Evolutionary conservation across 2,329 filamentous ascomycete genomes (phyloP).

Genomic region (Myriosclerotinia duriaeana): DNA sequence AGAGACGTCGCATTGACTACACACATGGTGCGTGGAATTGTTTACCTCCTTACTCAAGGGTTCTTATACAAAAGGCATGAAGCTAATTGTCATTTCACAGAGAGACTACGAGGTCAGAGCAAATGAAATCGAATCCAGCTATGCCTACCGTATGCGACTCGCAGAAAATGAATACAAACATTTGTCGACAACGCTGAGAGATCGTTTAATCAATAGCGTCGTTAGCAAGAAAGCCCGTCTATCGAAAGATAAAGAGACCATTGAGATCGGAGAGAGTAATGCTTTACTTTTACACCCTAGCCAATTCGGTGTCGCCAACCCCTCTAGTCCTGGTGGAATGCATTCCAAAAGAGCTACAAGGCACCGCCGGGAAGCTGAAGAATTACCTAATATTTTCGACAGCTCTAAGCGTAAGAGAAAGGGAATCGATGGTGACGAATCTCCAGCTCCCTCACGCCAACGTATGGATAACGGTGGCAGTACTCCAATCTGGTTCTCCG

Average conservation of each 20-base stretch:
- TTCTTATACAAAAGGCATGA: background rate
- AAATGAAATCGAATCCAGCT: slow-evolving; percentile 58
- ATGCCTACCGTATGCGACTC: slow-evolving; percentile 61
- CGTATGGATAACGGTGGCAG: slow-evolving; percentile 55
- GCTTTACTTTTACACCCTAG: slow-evolving; percentile 66
- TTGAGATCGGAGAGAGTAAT: slow-evolving; percentile 66
- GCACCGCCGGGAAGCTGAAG: slow-evolving; percentile 59
- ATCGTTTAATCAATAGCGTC: slow-evolving; percentile 66
- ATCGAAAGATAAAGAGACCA: slow-evolving; percentile 64
- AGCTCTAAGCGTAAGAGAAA: slow-evolving; percentile 64
- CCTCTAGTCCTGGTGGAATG: slow-evolving; percentile 61
- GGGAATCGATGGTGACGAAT: slow-evolving; percentile 60
- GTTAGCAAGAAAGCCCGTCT: slow-evolving; percentile 64
- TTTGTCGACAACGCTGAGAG: slow-evolving; percentile 60
- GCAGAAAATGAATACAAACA: slow-evolving; percentile 61
- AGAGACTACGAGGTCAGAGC: slow-evolving; percentile 63
- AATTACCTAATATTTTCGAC: slow-evolving; percentile 55
- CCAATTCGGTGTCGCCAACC: slow-evolving; percentile 66
- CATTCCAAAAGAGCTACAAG: slow-evolving; percentile 64
- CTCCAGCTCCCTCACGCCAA: slow-evolving; percentile 58
- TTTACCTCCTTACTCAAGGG: background rate
- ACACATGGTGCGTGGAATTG: slow-evolving; percentile 65
- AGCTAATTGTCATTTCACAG: slow-evolving; percentile 42
- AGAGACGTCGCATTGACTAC: slow-evolving; percentile 80
- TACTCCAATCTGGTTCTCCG: slow-evolving; percentile 62